Conservation (phyloP, 2,329 filamentous ascomycete genomes). For the Furcasterigmium furcatum region DNA sequence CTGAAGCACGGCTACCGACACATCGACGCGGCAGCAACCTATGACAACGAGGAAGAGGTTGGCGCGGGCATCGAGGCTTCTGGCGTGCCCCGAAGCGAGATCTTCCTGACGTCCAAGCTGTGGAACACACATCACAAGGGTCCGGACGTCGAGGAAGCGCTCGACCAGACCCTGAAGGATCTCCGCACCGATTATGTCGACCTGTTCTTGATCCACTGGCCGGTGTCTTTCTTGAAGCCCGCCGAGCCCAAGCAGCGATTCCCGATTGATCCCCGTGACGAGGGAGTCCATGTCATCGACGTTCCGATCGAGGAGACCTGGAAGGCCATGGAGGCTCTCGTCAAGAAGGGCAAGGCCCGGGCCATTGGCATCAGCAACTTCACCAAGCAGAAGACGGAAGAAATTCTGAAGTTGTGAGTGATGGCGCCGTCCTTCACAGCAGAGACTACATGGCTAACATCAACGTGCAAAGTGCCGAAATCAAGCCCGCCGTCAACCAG, state of each 20-base stretch:
- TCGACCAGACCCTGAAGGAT: constrained; percentile 23
- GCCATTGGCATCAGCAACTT: constrained; percentile 61
- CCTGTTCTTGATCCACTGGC: constrained; percentile 45
- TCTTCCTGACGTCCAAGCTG: constrained; percentile 35
- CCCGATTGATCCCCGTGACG: constrained; percentile 38
- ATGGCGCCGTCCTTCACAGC: constrained; percentile 13
- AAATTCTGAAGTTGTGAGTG: constrained; percentile 34
- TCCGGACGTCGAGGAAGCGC: constrained; percentile 20
- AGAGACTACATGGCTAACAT: constrained; percentile 9
- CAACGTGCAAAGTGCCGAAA: constrained; percentile 27
- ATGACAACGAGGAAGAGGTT: constrained; percentile 58
- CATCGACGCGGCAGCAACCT: constrained; percentile 59
- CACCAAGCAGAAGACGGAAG: constrained; percentile 47
- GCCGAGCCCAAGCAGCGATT: constrained; percentile 36
- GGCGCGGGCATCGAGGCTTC: constrained; percentile 42
- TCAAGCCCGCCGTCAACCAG: constrained; percentile 49
- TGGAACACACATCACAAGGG: constrained; percentile 28
- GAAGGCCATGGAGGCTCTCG: constrained; percentile 59
- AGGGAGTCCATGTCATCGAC: constrained; percentile 33
- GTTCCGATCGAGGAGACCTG: constrained; percentile 53
- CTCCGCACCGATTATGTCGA: constrained; percentile 27
- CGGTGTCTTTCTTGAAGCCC: constrained; percentile 40
- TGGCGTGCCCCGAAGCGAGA: constrained; percentile 46
- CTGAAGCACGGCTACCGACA: constrained; percentile 55
- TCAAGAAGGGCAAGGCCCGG: constrained; percentile 48